Evolutionary conservation across 805 yeast genomes (phyloP).

Genomic region (Ogataea siamensis): DNA sequence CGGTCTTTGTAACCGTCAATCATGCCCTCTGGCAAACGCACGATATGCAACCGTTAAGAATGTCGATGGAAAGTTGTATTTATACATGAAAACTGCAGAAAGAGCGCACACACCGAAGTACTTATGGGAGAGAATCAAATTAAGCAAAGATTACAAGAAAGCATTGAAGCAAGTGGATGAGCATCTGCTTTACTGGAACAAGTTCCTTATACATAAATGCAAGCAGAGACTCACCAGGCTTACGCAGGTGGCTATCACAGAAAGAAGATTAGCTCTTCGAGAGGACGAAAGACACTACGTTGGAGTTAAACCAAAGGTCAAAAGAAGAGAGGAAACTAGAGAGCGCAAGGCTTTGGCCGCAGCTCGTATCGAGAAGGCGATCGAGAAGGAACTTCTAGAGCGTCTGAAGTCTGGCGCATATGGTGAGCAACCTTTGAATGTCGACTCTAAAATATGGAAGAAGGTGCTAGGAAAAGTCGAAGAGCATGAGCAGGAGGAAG

Average conservation of each 20-base stretch:
- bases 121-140: constrained; percentile 91
- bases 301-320: constrained; percentile 90
- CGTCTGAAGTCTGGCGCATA: constrained; percentile 97
- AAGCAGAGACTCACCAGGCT: constrained; percentile 93
- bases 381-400: constrained; percentile 91
- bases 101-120: constrained; percentile 94
- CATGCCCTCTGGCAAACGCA: constrained; percentile 96
- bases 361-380: constrained; percentile 93
- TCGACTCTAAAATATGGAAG: constrained; percentile 94
- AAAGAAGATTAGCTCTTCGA: constrained; percentile 85
- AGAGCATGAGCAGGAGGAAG: constrained; percentile 47
- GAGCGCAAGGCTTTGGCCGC: constrained; percentile 97
- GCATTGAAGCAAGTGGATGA: constrained; percentile 89
- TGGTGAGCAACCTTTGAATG: constrained; percentile 96
- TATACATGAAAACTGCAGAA: constrained; percentile 96
- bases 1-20: constrained; percentile 88
- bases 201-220: constrained; percentile 86
- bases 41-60: constrained; percentile 85
- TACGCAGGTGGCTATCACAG: constrained; percentile 93
- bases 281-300: constrained; percentile 95
- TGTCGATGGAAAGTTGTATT: constrained; percentile 72
- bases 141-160: constrained; percentile 83
- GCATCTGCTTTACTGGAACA: constrained; percentile 89
- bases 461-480: constrained; percentile 78
- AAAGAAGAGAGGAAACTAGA: constrained; percentile 89